phyloP scores from a whole-genome alignment of 2,329 filamentous ascomycete genomes.

The Cladosporium sp. region DNA sequence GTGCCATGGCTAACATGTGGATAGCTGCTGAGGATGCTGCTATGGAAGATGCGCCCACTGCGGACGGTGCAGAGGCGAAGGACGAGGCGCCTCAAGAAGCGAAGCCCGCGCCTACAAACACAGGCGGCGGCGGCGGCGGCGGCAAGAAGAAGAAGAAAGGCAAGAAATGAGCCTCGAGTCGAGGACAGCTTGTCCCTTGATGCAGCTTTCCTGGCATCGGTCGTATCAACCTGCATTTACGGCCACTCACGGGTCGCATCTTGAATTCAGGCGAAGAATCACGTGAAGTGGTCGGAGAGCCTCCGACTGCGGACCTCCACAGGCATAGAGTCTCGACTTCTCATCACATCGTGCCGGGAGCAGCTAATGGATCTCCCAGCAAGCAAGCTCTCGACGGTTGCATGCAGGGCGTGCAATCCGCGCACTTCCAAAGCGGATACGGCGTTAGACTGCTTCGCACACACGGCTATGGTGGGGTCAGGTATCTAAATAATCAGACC shows the following conservation, averaged over 20 bases:
- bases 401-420: slow-evolving; percentile 4
- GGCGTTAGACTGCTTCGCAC: neutral
- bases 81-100: slow-evolving; percentile 7
- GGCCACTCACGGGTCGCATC: neutral
- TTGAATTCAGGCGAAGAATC: neutral
- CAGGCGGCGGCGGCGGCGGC: slow-evolving; percentile 38
- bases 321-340: slow-evolving; percentile 7
- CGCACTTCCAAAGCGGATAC: neutral
- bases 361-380: neutral
- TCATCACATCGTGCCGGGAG: slow-evolving; percentile 6
- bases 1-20: neutral
- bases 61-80: slow-evolving; percentile 21
- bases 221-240: neutral
- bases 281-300: neutral
- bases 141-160: slow-evolving; percentile 50
- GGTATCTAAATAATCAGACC: slow-evolving; percentile 2
- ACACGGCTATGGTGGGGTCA: neutral
- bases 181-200: neutral
- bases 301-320: neutral
- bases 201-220: neutral
- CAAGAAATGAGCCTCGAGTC: slow-evolving; percentile 39
- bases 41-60: slow-evolving; percentile 27
- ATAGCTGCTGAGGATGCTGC: slow-evolving; percentile 25
- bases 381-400: slow-evolving; percentile 1
- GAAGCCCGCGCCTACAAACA: slow-evolving; percentile 11